Conservation (phyloP, 2,329 filamentous ascomycete genomes). For the Peltaster fructicola region DNA sequence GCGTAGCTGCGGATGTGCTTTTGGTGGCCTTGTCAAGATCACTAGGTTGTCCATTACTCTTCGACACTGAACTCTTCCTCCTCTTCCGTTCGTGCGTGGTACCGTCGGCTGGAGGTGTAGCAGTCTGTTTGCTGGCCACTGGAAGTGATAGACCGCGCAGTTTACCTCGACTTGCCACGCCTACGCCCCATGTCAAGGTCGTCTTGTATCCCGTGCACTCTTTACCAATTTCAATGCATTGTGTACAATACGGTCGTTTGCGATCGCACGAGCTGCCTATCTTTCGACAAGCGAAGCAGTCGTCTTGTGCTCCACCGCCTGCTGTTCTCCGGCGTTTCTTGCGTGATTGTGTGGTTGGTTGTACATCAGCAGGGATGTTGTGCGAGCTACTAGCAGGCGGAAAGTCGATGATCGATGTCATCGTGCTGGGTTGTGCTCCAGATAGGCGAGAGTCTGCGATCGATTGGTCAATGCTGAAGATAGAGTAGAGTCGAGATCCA, state of each 20-base stretch:
- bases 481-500: no score
- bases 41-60: background rate
- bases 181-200: constrained; percentile 88
- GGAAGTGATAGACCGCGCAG: constrained; percentile 71
- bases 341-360: no score
- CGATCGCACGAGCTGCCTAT: constrained; percentile 75
- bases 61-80: constrained; percentile 11
- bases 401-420: no score
- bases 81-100: constrained; percentile 11
- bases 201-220: constrained; percentile 96
- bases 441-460: no score
- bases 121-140: constrained; percentile 29
- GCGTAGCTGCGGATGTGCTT: background rate
- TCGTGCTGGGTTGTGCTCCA: no score
- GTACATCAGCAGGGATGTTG: no score
- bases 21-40: background rate
- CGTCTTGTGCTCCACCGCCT: constrained; percentile 75
- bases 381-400: no score
- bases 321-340: constrained; percentile 70
- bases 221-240: constrained; percentile 78
- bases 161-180: constrained; percentile 88
- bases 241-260: constrained; percentile 82
- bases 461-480: no score
- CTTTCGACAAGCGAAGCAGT: constrained; percentile 88
- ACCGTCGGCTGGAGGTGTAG: constrained; percentile 13